These are phyloP conservation scores for Claviceps quebecensis DNA, from an alignment of 2,329 filamentous ascomycete genomes.

Conservation along the genomic window DNA sequence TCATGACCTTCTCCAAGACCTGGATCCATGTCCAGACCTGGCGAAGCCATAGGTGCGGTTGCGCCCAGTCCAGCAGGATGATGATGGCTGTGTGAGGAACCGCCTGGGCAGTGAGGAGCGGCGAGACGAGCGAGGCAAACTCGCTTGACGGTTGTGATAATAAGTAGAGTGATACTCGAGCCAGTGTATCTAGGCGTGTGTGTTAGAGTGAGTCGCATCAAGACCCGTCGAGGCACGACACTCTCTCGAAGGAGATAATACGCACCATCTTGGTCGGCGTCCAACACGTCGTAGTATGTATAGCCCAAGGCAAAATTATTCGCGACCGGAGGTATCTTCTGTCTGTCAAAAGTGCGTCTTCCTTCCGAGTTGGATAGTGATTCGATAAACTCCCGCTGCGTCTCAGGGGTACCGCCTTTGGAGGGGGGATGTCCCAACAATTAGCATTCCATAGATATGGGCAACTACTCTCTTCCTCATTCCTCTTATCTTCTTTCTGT, in stretches of 20 bases:
- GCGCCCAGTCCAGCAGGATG: constrained; percentile 87
- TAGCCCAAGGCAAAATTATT: constrained; percentile 90
- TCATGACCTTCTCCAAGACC: constrained; percentile 62
- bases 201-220: constrained; percentile 10
- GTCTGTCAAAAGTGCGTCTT: constrained; percentile 38
- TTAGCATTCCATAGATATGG: not conserved
- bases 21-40: constrained; percentile 83
- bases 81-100: constrained; percentile 80
- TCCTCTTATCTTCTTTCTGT: not conserved
- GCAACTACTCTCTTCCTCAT: not conserved
- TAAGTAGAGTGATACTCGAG: constrained; percentile 77
- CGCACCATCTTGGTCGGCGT: constrained; percentile 81
- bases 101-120: constrained; percentile 69
- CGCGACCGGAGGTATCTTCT: constrained; percentile 63
- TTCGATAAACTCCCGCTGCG: constrained; percentile 73
- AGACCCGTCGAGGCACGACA: not conserved
- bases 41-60: constrained; percentile 84
- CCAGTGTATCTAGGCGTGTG: constrained; percentile 62
- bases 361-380: constrained; percentile 40
- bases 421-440: constrained; percentile 1
- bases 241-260: constrained; percentile 2
- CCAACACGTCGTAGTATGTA: constrained; percentile 87
- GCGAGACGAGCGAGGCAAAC: constrained; percentile 70
- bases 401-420: constrained; percentile 64
- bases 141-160: constrained; percentile 72